Evolutionary conservation across 257 asterid species (phyloP), one percentile per base, ranked within the genome.

Genomic region (Przewalskia tangutica): DNA sequence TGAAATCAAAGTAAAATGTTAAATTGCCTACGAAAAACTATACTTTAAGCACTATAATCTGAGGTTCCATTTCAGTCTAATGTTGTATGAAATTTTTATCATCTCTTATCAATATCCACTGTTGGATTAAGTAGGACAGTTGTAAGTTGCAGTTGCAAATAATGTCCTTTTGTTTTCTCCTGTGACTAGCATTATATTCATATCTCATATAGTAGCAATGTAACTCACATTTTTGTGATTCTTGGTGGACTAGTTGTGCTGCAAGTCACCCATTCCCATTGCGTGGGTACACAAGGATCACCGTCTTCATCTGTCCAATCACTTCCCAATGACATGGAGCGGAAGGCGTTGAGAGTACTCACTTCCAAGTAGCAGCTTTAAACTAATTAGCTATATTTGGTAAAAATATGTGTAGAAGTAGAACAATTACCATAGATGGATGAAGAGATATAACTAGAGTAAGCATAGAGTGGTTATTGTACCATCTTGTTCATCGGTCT

Each of bases 231-330:
- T 87, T 90, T 94, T 82, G 92, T 86, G 71, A 95, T 94, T 87
- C 97, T 90, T 83, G 98, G 98, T 40, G 97, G 97, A 68, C 83
- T 23, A 34, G 89, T 82, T 10, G 93, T 85, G 93, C 93, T 89
- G 86, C 99, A 95, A 77, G 86, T 67, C 84, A 95, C 91, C 98
- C 99, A 95, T 59, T 86, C 93, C 99, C 99, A 95, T 50, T 84
- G 88, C 1, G 92, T 90, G 1, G 98, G 97, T 13, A 90, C 36
- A 83, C 99, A 95, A 81, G 98, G 98, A 86, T 95, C 99, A 4
- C 99, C 98, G 8, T 81, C 85, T 89, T 86, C 95, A 82, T 82
- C 86, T 4, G 85, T 73, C 94, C 90, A 89, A 42, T 80, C 90
- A 73, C 93, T 87, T 81, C 75, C 88, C 63, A 50, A 50, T 13